Base-by-base conservation (phyloP, 2,329 filamentous ascomycete species). In the Myriosclerotinia duriaeana region DNA sequence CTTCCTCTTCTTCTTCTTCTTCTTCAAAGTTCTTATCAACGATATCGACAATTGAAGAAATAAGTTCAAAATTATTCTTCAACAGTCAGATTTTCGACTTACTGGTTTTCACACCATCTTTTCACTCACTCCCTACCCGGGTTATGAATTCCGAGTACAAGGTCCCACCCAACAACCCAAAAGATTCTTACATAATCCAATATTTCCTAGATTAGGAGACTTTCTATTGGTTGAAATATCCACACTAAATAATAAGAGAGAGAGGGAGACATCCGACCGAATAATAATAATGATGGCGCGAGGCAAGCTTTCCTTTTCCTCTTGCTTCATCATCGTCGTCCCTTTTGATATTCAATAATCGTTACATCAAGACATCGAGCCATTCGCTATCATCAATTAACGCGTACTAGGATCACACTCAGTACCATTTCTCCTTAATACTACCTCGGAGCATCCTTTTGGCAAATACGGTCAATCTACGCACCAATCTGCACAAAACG, bases 321-420 rank as follows among this genome's bases (percentile, higher is more conserved):
- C 62, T 55, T 48, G 38, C 53, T 63, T 44, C 55, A 66, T n/a
- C 46, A 22, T 50, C 46, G 1, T 26, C 14, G n/a, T 50, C 8
- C 20, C 63, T 44, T 63, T 48, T 8, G 2, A 48, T 22, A 20
- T 53, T 54, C 64, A 58, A 66, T 46, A 54, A 50, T 56, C 44
- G 50, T 52, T 68, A 65, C 50, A 55, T 69, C 56, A 65, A 34
- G 30, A 56, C n/a, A n/a, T 48, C n/a, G 44, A 48, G 34, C 34
- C 7, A 44, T 54, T 34, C n/a, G 53, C n/a, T 50, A 38, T 38
- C 46, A 61, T 61, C 58, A 50, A 50, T 61, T 61, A 61, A 61
- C n/a, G 44, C 20, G 17, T 20, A 26, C 4, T 17, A 61, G 42
- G 3, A 17, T 5, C 26, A n/a, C 36, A 7, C 11, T 5, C 30